A percentile compares a stretch with the other conserved stretches of the same genome.
These are phyloP conservation scores for Lentithecium fluviatile DNA, from an alignment of 495 filamentous ascomycete genomes.

Conservation along the genomic window DNA sequence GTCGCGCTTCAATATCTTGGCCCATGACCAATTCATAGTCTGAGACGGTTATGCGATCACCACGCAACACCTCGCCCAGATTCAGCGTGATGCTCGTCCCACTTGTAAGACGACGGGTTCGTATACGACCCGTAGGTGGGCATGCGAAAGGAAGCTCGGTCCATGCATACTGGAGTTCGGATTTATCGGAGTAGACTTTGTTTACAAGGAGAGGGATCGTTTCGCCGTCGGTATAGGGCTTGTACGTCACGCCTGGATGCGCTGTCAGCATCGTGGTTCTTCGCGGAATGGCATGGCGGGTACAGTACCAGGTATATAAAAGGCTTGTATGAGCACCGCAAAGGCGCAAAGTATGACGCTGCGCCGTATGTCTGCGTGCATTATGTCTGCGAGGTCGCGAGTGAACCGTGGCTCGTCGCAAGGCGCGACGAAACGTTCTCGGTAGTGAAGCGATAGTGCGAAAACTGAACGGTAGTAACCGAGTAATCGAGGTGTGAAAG, in stretches of 20 bases:
- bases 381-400: conserved; percentile 3
- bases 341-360: conserved; percentile 20
- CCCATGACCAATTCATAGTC: conserved; percentile 85
- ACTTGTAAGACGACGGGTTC: conserved; percentile 69
- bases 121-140: conserved; percentile 69
- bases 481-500: no score
- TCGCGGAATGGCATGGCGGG: not conserved
- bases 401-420: not conserved
- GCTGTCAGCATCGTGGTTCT: not conserved
- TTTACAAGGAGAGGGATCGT: conserved; percentile 87
- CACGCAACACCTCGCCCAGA: conserved; percentile 88
- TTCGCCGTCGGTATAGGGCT: conserved; percentile 76
- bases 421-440: not conserved
- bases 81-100: conserved; percentile 83
- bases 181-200: conserved; percentile 91
- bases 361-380: conserved; percentile 31
- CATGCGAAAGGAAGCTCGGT: conserved; percentile 91
- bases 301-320: conserved; percentile 34
- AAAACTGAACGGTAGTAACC: no score
- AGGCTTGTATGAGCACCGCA: conserved; percentile 21
- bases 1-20: conserved; percentile 70
- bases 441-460: no score
- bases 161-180: conserved; percentile 91
- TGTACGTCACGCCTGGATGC: conserved; percentile 57
- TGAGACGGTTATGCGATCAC: conserved; percentile 84